Conservation (phyloP, 768 basidiomycete species). For the Leccinum obscurum region DNA sequence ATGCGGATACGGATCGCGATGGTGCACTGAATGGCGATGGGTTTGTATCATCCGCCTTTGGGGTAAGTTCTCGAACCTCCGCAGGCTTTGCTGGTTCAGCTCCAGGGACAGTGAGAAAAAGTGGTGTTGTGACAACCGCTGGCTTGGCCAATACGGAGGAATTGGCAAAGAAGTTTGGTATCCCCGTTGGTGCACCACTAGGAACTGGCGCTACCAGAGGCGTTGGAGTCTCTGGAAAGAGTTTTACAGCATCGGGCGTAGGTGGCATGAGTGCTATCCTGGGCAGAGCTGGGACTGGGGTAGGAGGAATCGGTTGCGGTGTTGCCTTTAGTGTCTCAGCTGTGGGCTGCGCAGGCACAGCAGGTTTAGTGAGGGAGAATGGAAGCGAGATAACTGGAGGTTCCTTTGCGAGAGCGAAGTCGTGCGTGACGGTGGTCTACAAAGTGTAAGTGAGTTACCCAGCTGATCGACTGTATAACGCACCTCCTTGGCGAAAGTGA, state of each 20-base stretch:
- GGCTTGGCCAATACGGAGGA: constrained; percentile 49
- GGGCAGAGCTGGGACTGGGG: constrained; percentile 17
- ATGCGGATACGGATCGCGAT: constrained; percentile 8
- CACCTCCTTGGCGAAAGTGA: constrained; percentile 67
- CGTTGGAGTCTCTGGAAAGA: constrained; percentile 12
- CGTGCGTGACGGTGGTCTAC: constrained; percentile 40
- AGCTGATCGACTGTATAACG: constrained; percentile 21
- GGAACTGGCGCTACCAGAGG: constrained; percentile 4
- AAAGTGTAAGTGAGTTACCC: constrained; percentile 5
- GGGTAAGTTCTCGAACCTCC: background rate
- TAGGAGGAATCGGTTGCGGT: constrained; percentile 15
- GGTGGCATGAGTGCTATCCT: constrained; percentile 28
- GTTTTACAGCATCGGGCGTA: constrained; percentile 25
- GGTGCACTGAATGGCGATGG: constrained; percentile 14
- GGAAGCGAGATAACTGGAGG: constrained; percentile 66
- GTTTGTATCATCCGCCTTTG: constrained; percentile 11
- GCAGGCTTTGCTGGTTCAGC: constrained; percentile 10
- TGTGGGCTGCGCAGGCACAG: constrained; percentile 1
- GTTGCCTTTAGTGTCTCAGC: constrained; percentile 18
- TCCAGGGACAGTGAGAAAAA: constrained; percentile 25
- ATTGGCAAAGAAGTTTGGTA: constrained; percentile 67
- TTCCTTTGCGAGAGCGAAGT: constrained; percentile 52
- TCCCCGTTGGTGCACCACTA: constrained; percentile 16
- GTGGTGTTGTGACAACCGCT: constrained; percentile 12
- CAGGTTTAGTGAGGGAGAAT: constrained; percentile 56